These are phyloP conservation scores for Caryocar brasiliense DNA, from an alignment of 441 rosid species.

Conservation along the genomic window DNA sequence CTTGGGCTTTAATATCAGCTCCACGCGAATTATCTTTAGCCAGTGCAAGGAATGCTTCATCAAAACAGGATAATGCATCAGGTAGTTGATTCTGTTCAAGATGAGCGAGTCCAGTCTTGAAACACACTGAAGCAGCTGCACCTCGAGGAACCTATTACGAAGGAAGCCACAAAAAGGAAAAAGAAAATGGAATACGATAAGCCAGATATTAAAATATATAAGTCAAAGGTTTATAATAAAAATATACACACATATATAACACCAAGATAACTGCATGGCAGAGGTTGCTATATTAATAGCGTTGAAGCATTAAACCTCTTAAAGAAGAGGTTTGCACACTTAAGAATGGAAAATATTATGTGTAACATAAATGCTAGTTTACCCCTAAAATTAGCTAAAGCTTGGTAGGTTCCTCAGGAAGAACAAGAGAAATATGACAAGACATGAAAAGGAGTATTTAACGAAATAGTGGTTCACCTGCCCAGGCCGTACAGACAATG, in stretches of 20 bases:
- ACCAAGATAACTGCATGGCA: no score
- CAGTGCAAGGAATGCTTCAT: slow-evolving; percentile 91
- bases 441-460: not conserved
- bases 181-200: not conserved
- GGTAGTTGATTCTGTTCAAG: slow-evolving; percentile 97
- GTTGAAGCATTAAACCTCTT: no score
- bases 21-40: slow-evolving; percentile 97
- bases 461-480: slow-evolving; percentile 42
- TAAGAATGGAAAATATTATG: no score
- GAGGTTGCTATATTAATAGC: no score
- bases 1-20: slow-evolving; percentile 92
- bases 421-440: not conserved
- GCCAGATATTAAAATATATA: not conserved
- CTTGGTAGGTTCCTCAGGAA: not conserved
- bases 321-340: no score
- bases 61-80: slow-evolving; percentile 92
- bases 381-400: no score
- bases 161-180: slow-evolving; percentile 3
- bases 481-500: slow-evolving; percentile 80
- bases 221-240: no score
- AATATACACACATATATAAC: no score
- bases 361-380: no score
- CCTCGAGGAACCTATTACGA: slow-evolving; percentile 81
- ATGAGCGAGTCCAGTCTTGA: slow-evolving; percentile 91
- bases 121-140: slow-evolving; percentile 82